Evolutionary conservation across 2,329 filamentous ascomycete species (phyloP).

Genomic region (Ceratocystis eucalypticola): DNA sequence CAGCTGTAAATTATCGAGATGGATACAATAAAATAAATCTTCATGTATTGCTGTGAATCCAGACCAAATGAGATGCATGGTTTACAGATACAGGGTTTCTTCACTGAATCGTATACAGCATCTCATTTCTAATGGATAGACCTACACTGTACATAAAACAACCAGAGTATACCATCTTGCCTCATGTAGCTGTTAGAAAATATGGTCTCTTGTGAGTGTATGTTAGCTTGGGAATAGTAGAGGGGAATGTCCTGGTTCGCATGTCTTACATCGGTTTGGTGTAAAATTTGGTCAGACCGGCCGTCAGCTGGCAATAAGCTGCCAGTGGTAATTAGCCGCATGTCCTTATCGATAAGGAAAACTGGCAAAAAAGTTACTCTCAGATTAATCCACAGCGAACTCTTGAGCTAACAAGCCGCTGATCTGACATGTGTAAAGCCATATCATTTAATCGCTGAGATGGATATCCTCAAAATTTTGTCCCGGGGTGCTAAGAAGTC

Average conservation of each 20-base stretch:
- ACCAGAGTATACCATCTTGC: neutral
- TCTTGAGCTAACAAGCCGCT: neutral
- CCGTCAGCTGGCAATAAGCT: neutral
- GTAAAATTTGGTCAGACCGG: no score
- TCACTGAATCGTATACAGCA: no score
- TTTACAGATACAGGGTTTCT: neutral
- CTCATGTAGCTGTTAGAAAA: neutral
- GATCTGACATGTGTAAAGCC: neutral
- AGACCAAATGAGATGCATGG: neutral
- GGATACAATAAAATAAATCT: neutral
- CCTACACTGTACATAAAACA: no score
- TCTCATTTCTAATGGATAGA: no score
- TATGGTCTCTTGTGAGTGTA: neutral
- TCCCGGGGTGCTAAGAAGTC: conserved; percentile 54
- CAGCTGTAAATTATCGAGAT: conserved; percentile 22
- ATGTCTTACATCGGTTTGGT: no score
- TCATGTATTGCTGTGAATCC: neutral
- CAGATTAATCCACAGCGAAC: neutral
- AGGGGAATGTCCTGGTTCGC: no score
- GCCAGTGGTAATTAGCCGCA: no score
- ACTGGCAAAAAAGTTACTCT: conserved; percentile 8
- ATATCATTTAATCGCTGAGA: conserved; percentile 24
- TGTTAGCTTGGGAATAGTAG: neutral
- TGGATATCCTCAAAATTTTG: conserved; percentile 63
- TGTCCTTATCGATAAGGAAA: conserved; percentile 17